Evolutionary conservation across 2,329 filamentous ascomycete genomes (phyloP), one percentile per base, ranked within the genome.

Genomic region (Cordyceps tenuipes): DNA sequence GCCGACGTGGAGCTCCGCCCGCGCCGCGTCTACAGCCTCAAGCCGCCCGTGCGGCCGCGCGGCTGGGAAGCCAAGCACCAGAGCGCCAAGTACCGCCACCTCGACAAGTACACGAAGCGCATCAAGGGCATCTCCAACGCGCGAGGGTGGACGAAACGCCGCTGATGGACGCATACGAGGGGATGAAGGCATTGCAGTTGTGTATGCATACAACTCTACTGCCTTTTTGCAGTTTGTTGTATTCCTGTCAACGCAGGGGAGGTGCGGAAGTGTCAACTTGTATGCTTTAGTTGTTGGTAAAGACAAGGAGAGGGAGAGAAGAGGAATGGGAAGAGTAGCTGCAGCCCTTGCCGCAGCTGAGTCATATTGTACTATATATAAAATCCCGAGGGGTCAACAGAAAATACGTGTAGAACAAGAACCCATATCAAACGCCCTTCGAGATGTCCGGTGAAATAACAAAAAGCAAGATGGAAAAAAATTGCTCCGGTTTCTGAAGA

Each of bases 1-100:
- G 85, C 86, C 61, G 87, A 95, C 68, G 72, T 97, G 64, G 90
- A 97, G 77, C 90, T 96, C 74, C 90, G 89, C 77, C 84, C 85
- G 70, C 88, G 88, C 76, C 89, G 85, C 69, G 82, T 93, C 62
- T 82, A 89, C 76, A 82, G 82, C 66, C 75, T 86, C 67, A 86
- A 87, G 78, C 76, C 76, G 48, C 81, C 82, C 49, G 78, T 80
- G 75, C 84, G 82, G 77, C 73, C 79, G 8, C 80, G 81, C 63
- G 84, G 84, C 63, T 87, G 84, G 84, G 84, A 87, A 66, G 84
- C 83, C 67, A 85, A 83, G 79, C 77, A 81, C 68, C 78, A 84
- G 69, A 81, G 82, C 64, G 79, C 81, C 72, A 87, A 87, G 81
- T 87, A 83, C 76, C 80, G 77, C 68, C 77, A 82, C 63, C 72